phyloP scores from a whole-genome alignment of 2,329 filamentous ascomycete species.

The Cladosporium phlei region DNA sequence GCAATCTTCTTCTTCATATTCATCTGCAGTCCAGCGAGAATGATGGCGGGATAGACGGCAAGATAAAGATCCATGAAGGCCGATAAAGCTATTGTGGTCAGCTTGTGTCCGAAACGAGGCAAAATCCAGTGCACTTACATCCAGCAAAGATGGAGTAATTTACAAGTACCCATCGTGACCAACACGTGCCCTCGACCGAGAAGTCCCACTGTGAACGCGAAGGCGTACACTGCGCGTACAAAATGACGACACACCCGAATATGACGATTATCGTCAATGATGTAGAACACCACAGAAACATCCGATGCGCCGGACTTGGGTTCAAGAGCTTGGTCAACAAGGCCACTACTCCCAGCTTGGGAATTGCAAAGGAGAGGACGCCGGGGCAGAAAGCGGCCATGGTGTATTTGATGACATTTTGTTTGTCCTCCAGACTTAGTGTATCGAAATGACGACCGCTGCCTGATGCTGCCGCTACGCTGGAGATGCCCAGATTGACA shows the following conservation, averaged over 20 bases:
- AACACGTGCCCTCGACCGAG: constrained; percentile 1
- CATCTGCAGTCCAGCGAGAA: constrained; percentile 37
- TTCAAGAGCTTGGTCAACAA: constrained; percentile 8
- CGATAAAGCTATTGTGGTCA: neutral
- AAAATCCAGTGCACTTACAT: neutral
- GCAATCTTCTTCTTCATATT: constrained; percentile 40
- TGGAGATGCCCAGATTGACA: constrained; percentile 5
- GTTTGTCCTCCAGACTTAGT: constrained; percentile 2
- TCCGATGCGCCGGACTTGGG: constrained; percentile 3
- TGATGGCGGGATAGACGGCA: constrained; percentile 38
- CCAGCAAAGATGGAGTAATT: constrained; percentile 5
- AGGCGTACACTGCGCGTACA: constrained; percentile 6
- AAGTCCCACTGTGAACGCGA: constrained; percentile 6
- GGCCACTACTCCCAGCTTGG: constrained; percentile 5
- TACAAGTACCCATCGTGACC: constrained; percentile 2
- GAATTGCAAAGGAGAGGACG: constrained; percentile 4
- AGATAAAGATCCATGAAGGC: constrained; percentile 38
- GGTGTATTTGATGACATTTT: constrained; percentile 11
- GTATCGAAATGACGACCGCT: constrained; percentile 6
- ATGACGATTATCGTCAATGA: neutral
- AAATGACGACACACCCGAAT: constrained; percentile 5
- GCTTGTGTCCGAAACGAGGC: too few species aligned
- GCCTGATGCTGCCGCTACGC: constrained; percentile 4
- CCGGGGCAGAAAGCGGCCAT: constrained; percentile 9
- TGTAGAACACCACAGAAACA: neutral